These are phyloP conservation scores for Pichia scutulata DNA, from an alignment of 805 yeast species.

Conservation along the genomic window DNA sequence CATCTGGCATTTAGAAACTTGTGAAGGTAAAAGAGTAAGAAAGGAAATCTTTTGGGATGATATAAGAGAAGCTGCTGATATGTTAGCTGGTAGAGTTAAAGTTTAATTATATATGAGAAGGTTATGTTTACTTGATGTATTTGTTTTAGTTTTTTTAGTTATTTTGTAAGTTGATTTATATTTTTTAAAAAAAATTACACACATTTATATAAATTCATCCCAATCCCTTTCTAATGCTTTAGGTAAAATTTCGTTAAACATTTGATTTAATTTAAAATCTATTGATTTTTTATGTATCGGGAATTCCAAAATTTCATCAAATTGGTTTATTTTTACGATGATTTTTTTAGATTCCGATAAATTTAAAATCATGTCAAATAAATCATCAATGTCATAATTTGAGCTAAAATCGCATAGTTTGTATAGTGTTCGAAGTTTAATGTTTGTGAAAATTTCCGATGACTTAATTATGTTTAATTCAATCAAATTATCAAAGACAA, in stretches of 20 bases:
- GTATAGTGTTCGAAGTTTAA: slow-evolving; percentile 13
- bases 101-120: neutral
- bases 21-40: slow-evolving; percentile 75
- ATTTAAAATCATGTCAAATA: neutral
- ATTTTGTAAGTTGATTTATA: neutral
- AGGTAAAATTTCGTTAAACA: slow-evolving; percentile 1
- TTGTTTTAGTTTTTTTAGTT: neutral
- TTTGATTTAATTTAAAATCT: neutral
- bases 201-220: neutral
- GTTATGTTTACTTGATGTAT: neutral
- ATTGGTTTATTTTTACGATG: slow-evolving; percentile 21
- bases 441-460: slow-evolving; percentile 16
- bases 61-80: slow-evolving; percentile 72
- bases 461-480: slow-evolving; percentile 19
- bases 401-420: slow-evolving; percentile 10
- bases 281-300: neutral
- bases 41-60: slow-evolving; percentile 78
- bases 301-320: slow-evolving; percentile 5
- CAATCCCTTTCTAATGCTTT: slow-evolving; percentile 3
- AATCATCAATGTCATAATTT: slow-evolving; percentile 2
- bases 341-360: slow-evolving; percentile 13
- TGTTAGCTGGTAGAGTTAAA: slow-evolving; percentile 64
- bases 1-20: slow-evolving; percentile 84
- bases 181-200: neutral
- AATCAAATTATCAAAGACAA: slow-evolving; percentile 10